Percentiles rank a stretch among this genome's conserved stretches.
phyloP scores from a whole-genome alignment of 225 moss, liverwort and hornwort genomes.

The Thuidium tamariscinum region DNA sequence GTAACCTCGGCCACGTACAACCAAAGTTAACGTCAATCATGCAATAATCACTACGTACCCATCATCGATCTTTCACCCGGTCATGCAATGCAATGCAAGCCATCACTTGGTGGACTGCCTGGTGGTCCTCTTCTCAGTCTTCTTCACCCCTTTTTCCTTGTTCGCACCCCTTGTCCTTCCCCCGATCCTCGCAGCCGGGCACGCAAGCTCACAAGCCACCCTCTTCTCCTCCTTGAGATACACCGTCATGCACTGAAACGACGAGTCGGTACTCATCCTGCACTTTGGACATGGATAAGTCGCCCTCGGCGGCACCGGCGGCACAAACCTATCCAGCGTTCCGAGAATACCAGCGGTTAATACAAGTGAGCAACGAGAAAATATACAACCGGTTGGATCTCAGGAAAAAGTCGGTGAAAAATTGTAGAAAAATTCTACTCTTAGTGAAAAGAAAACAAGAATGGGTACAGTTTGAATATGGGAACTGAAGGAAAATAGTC shows the following conservation, averaged over 20 bases:
- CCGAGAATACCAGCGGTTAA: background rate
- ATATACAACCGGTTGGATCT: background rate
- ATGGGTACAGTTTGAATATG: background rate
- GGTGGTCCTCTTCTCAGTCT: background rate
- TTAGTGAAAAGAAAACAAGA: no score
- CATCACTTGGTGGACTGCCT: background rate
- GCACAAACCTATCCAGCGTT: background rate
- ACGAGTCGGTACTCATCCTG: background rate
- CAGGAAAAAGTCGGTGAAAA: background rate
- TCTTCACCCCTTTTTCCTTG: background rate
- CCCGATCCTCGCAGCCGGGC: no score
- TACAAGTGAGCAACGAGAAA: background rate
- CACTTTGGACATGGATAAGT: background rate
- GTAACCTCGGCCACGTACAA: background rate
- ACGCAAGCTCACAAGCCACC: background rate
- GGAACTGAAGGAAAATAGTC: background rate
- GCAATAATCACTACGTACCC: background rate
- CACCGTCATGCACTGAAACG: background rate
- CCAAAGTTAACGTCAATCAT: background rate
- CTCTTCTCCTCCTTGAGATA: background rate
- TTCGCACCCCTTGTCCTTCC: background rate
- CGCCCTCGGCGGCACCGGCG: background rate
- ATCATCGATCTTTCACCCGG: background rate
- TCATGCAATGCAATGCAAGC: background rate
- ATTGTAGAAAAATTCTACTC: background rate